These are phyloP conservation scores for Ambrosia hybrid DNA, from an alignment of 140 eudicot species.

Conservation along the genomic window DNA sequence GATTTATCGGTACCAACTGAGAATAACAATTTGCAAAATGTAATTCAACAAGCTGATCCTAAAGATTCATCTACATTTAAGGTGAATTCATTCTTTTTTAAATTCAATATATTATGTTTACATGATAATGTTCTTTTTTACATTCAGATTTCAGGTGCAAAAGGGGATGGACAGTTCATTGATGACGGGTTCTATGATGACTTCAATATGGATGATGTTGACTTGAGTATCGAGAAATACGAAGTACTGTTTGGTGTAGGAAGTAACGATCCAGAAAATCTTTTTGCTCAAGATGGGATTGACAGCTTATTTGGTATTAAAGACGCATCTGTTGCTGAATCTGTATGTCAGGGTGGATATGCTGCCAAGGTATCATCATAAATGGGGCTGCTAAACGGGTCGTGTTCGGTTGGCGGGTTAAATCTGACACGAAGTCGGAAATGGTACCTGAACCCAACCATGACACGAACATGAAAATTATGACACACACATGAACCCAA, in stretches of 20 bases:
- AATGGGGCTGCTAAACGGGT: background rate
- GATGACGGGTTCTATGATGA: conserved; percentile 55
- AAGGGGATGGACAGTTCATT: conserved; percentile 35
- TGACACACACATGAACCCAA: no score
- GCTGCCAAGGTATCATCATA: conserved; percentile 41
- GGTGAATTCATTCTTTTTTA: conserved; percentile 22
- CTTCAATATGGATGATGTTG: conserved; percentile 59
- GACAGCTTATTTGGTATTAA: conserved; percentile 53
- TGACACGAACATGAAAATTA: no score
- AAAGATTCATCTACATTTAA: conserved; percentile 24
- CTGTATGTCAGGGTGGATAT: conserved; percentile 6
- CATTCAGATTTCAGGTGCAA: conserved; percentile 39
- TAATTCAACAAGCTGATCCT: conserved; percentile 16
- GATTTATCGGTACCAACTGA: conserved; percentile 9
- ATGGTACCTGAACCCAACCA: background rate
- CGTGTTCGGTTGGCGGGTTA: no score
- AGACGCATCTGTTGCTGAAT: conserved; percentile 26
- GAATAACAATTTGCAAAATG: conserved; percentile 12
- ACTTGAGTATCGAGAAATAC: conserved; percentile 60
- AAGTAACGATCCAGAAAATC: conserved; percentile 50
- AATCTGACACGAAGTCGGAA: no score
- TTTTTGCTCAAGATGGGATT: conserved; percentile 59
- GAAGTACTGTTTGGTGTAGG: conserved; percentile 68
- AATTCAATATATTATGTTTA: conserved; percentile 18
- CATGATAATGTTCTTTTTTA: background rate